Conservation (phyloP, 2,329 filamentous ascomycete species). For the Alternaria metachromatica region DNA sequence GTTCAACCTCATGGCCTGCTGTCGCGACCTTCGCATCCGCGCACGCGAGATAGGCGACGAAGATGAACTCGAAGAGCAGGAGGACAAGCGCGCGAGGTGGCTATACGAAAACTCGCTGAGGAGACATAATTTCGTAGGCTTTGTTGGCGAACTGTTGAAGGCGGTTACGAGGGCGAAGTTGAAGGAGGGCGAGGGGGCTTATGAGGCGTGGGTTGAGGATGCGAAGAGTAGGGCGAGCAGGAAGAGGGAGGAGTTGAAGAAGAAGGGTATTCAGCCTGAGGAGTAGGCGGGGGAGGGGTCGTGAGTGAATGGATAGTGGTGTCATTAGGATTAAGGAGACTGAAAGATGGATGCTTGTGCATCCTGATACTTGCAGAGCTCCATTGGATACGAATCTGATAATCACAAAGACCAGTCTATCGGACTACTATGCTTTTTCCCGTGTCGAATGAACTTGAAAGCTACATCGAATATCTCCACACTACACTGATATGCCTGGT, state of each 20-base stretch:
- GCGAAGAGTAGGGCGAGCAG: slow-evolving; percentile 65
- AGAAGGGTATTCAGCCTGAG: slow-evolving; percentile 36
- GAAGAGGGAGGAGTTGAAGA: slow-evolving; percentile 55
- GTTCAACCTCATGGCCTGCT: slow-evolving; percentile 95
- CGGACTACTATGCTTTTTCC: background rate
- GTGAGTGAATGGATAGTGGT: background rate
- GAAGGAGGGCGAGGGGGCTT: slow-evolving; percentile 67
- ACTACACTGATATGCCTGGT: background rate
- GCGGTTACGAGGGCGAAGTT: slow-evolving; percentile 80
- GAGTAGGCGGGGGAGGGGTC: slow-evolving; percentile 13
- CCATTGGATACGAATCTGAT: background rate
- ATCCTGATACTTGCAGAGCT: background rate
- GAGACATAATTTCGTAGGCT: slow-evolving; percentile 94
- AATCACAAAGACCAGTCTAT: background rate
- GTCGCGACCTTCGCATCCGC: slow-evolving; percentile 77
- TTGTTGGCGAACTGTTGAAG: slow-evolving; percentile 88
- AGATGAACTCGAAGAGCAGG: slow-evolving; percentile 79
- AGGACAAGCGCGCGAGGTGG: slow-evolving; percentile 85
- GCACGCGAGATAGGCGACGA: slow-evolving; percentile 83
- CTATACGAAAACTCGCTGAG: slow-evolving; percentile 92
- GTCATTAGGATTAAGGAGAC: background rate
- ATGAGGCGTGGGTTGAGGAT: slow-evolving; percentile 75
- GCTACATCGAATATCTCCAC: background rate
- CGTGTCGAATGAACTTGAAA: background rate
- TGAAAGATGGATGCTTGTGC: background rate